Evolutionary conservation across 148 eudicot genomes (phyloP), one percentile per base, ranked within the genome.

Genomic region (Rhododendron ferrugineum): DNA sequence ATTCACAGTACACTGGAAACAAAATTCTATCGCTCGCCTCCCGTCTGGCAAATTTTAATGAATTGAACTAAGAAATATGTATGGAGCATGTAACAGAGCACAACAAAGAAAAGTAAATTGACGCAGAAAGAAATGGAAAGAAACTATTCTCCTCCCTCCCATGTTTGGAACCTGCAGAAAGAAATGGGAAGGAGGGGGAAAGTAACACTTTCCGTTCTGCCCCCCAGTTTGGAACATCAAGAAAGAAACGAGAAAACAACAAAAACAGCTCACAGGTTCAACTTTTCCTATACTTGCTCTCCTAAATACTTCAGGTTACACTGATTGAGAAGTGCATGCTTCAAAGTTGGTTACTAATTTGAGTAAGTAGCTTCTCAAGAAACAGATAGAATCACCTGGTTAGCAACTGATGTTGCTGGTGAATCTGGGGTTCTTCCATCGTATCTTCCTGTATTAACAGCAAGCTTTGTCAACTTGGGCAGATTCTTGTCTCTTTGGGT

Each of bases 401-500:
- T 93, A 66, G 93, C 87, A 86, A 86, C 86, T 83, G 95, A 66
- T 74, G 98, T 98, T 80, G 97, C 99, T 80, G 98, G 99, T 40
- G 98, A 96, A 80, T 87, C 94, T 56, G 96, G 97, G 72, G 88
- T 84, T 86, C 90, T 91, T 68, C 87, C 92, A 84, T 88, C 91
- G 73, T 88, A 93, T 83, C 91, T 92, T 86, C 90, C 86, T 84
- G 87, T 91, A 80, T 88, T 91, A 44, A 96, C 91, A 86, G 90
- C 88, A 89, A 96, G 97, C 90, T 91, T 96, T 37, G 99, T 90
- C 89, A 96, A 90, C 89, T 89, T 96, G 42, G 93, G 54, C 50
- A 94, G 62, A 86, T 91, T 94, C 85, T 85, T 92, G 73, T 94
- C 95, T 56, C 97, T 90, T 60, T 87, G 93, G 18, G 95, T 91